Base-by-base conservation (phyloP, 139 green algal genomes). In the Micractinium conductrix region DNA sequence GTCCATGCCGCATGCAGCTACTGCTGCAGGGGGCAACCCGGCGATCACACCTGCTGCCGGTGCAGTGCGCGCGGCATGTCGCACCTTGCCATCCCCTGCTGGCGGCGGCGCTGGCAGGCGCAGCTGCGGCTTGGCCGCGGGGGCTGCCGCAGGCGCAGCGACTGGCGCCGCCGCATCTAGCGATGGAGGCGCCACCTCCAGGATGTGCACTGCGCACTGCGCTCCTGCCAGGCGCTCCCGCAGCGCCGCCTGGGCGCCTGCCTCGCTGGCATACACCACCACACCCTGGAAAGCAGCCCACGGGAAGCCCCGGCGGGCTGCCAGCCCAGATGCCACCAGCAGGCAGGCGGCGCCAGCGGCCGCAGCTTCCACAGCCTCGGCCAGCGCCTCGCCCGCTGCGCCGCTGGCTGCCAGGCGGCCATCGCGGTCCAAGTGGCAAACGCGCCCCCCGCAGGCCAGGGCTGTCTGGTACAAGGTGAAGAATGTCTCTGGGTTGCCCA, bases 391-490 rank as follows among this genome's bases (percentile, higher is more conserved):
- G 58, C 76, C 4, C 30, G 6, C 42, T 6, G 53, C 33, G 33
- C 19, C 9, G 21, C 19, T 14, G 50, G 19, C 38, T 16, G 22
- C 9, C 30, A 92, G 79, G 35, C 22, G 42, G 28, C 78, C 87
- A 10, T 67, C 65, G 10, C 84, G 67, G 44, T 93, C 90, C 40
- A 93, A 53, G 50, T 93, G 89, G 44, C 75, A 90, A 0, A 81
- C 42, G 16, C 82, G 82, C 60, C 90, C 69, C 42, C 76, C 76
- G 58, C 40, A 44, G 26, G n/a, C 86, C 8, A 86, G 68, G 28
- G 91, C 63, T 38, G 79, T 33, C 1, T 50, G 44, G 67, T 91
- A 93, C 26, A 93, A 80, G 5, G 80, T 87, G 67, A 93, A 91
- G 55, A 93, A 93, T n/a, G 88, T 74, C 22, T 74, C 38, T 19